Base-by-base conservation (phyloP, 2,329 filamentous ascomycete species). In the Balansia obtecta region DNA sequence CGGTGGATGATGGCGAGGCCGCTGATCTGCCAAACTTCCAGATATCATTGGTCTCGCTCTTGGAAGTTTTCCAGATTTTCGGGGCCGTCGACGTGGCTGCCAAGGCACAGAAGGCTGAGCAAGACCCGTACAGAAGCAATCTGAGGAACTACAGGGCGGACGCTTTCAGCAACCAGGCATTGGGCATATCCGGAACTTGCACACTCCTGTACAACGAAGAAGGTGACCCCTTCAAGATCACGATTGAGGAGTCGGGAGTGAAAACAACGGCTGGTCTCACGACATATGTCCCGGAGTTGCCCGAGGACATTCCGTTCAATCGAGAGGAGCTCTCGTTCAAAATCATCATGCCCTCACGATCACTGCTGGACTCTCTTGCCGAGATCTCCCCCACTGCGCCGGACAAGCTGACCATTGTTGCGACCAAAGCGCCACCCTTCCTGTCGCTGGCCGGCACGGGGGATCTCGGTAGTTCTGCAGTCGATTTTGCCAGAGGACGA, bases 51-150 rank as follows among this genome's bases (percentile, higher is more conserved):
- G 76, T 84, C 4, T 87, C 91, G 16, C 77, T 98, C 3, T 79
- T 98, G 49, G 93, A 97, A 69, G 95, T 91, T 0, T 76, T 98
- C 8, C 91, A 96, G 61, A 97, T 98, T 46, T 95, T 98, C 61
- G 88, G 88, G 46, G 82, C 90, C n/a, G 79, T 90, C 44, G 85
- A 87, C 56, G 74, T 81, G 13, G 71, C 79, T 6, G 73, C 71
- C 40, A 76, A 77, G 55, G 71, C 76, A 46, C 72, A 76, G 47
- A 82, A 76, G 59, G 70, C 75, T 7, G 80, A 83, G 12, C 69
- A 75, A 52, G 80, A 83, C 54, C 71, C 73, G 1, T 82, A 81
- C 59, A 75, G 74, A 54, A 80, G 77, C 65, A 82, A 80, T 57
- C 65, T 81, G 39, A 74, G 78, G 47, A 80, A 79, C 62, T 75